Conservation (phyloP, 106 monocot genomes). For the Iris macrosiphon region DNA sequence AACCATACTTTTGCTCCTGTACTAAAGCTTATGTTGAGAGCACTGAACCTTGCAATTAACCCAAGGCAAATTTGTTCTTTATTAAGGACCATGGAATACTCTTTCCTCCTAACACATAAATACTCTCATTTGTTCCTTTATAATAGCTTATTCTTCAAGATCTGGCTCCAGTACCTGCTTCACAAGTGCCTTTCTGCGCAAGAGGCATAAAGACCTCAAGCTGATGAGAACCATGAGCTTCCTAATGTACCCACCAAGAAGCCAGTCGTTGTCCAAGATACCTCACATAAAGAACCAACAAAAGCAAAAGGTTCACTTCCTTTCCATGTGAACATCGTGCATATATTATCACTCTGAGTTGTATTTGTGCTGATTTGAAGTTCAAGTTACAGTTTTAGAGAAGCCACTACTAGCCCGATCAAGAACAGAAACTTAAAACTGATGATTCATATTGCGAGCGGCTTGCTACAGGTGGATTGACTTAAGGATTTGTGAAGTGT, state of each 20-base stretch:
- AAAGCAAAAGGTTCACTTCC: constrained; percentile 24
- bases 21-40: too few relatives aligned
- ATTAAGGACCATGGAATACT: too few relatives aligned
- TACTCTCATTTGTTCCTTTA: background rate
- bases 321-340: background rate
- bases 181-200: background rate
- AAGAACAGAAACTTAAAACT: too few relatives aligned
- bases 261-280: constrained; percentile 7
- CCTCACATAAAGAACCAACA: background rate
- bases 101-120: too few relatives aligned
- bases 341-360: background rate
- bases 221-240: constrained; percentile 25
- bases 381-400: constrained; percentile 39
- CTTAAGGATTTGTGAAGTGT: too few relatives aligned
- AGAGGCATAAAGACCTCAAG: background rate
- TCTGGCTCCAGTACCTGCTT: constrained; percentile 29
- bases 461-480: too few relatives aligned
- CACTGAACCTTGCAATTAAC: too few relatives aligned
- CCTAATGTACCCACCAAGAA: constrained; percentile 41
- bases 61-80: too few relatives aligned
- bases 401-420: constrained; percentile 42
- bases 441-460: too few relatives aligned
- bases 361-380: background rate
- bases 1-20: too few relatives aligned
- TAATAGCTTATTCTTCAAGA: constrained; percentile 36